Evolutionary conservation across 2,329 filamentous ascomycete species (phyloP), one percentile per base, ranked within the genome.

Genomic region (Dactylellina sp.): DNA sequence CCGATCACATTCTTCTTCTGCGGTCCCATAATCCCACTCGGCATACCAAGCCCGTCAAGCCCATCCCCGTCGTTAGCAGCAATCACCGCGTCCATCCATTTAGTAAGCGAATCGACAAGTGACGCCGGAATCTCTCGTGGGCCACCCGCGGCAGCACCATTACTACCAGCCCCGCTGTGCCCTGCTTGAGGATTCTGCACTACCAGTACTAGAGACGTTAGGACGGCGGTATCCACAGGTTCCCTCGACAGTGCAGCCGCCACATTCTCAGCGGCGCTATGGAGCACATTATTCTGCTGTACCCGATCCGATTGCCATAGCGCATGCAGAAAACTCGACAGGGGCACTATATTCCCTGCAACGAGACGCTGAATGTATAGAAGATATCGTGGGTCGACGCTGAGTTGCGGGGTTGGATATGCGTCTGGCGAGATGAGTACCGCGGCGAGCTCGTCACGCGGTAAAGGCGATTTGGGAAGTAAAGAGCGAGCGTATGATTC

Each of bases 331-430:
- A 89, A 82, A 0, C 85, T 85, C 0, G 85, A 82, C 2, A 85
- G 83, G 76, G 88, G 84, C 72, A 89, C 81, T 68, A 85, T 82
- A 32, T 83, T 82, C 52, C 84, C 83, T 32, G 83, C 81, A 46
- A 85, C 82, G 50, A 90, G 83, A 16, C 84, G 81, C 76, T 88
- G 83, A 7, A 89, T 79, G 78, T 89, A 90, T n/a, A 82, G 83
- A 0, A 85, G 84, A 7, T 89, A 83, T 75, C 87, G 84, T 7
- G 86, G 86, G 76, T 90, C 87, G 77, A 88, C 84, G 65, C 81
- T 84, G 28, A 75, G 65, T 61, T 78, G 85, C 81, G 75, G 79
- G 76, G 76, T 80, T 78, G 75, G 59, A 55, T 80, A 79, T 18
- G 82, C 80, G 46, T 83, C 83, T 1, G 88, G 88, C 22, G 84